Evolutionary conservation across 257 asterid species (phyloP), one percentile per base, ranked within the genome.

Genomic region (Nicotiana paniculata): DNA sequence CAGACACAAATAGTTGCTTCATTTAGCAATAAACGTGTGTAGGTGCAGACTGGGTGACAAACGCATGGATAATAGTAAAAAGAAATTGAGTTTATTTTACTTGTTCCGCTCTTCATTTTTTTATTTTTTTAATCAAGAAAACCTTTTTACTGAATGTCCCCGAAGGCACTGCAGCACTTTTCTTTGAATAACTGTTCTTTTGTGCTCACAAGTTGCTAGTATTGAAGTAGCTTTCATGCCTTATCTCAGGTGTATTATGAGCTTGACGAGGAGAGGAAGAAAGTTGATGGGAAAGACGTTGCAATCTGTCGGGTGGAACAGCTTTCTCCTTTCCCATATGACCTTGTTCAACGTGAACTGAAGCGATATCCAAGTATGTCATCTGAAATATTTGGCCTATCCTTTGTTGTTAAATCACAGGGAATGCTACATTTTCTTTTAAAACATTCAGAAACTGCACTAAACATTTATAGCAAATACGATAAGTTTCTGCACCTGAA

Each of bases 271-370:
- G 88, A 85, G 89, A 92, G 99, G 90, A 91, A 81, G 85, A 91
- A 93, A 62, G 87, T 83, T 48, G 89, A 77, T 10, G 92, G 90
- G 77, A 95, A 90, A 82, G 99, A 95, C 61, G 79, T 95, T 28
- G 99, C 99, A 53, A 91, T 95, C 83, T 93, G 98, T 85, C 87
- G 98, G 85, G 97, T 95, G 76, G 99, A 95, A 86, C 99, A 95
- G 86, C 99, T 95, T 80, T 92, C 92, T 69, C 99, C 99, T 77
- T 93, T 95, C 92, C 98, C 98, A 1, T 93, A 93, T 37, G 92
- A 93, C 84, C 98, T 95, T 61, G 48, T 93, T 83, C 99, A 90
- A 80, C 97, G 99, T 82, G 99, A 95, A 89, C 86, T 95, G 54
- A 95, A 92, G 84, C 89, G 98, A 90, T 95, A 95, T 80, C 98